Conservation (phyloP, 352 stramenopile genomes). For the Phytopythium kandeliae region DNA sequence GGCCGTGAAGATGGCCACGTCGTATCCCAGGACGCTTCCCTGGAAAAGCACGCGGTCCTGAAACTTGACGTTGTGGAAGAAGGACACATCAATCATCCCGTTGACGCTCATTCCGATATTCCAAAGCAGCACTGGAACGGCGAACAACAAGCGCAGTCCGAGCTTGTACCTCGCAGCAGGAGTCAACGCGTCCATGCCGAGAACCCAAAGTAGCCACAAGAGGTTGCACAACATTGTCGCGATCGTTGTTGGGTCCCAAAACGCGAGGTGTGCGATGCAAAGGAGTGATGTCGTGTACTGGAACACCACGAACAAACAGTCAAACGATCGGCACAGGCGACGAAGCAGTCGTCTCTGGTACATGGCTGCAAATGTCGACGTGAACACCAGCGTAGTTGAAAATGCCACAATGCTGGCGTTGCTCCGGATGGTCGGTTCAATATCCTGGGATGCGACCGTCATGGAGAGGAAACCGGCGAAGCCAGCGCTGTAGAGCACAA, state of each 20-base stretch:
- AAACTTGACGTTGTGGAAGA: not conserved
- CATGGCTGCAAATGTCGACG: not conserved
- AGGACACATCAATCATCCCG: not conserved
- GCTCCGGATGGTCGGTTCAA: no score
- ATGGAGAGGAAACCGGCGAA: not conserved
- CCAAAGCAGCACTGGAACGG: constrained; percentile 1
- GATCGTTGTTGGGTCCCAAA: not conserved
- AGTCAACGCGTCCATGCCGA: constrained; percentile 1
- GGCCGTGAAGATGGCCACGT: not conserved
- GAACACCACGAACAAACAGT: constrained; percentile 4
- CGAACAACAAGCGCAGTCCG: not conserved
- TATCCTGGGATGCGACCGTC: no score
- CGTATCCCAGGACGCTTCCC: not conserved
- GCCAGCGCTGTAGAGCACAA: not conserved
- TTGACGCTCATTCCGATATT: not conserved
- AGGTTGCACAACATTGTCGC: not conserved
- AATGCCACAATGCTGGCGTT: not conserved
- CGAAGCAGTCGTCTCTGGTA: constrained; percentile 1
- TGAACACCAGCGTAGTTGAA: not conserved
- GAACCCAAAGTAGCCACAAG: constrained; percentile 2
- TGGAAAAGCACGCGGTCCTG: constrained; percentile 2
- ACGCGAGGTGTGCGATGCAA: not conserved
- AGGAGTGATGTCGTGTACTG: not conserved
- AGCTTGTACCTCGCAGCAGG: not conserved
- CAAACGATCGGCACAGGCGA: constrained; percentile 2